Conservation (phyloP, 768 basidiomycete genomes). For the Naganishia friedmannii region DNA sequence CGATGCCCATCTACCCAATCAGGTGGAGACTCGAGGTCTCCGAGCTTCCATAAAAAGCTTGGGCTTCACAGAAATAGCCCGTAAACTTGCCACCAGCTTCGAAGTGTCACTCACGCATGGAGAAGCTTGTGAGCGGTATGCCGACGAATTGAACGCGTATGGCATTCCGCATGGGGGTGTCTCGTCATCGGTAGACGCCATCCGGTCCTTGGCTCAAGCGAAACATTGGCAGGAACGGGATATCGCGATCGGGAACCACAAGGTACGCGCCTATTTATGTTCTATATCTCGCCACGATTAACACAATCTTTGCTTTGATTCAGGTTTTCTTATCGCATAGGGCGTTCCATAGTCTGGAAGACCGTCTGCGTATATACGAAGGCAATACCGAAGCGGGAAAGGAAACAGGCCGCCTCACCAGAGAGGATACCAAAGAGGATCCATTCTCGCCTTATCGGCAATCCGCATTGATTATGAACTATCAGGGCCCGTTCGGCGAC, state of each 20-base stretch:
- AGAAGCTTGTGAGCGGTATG: conserved; percentile 83
- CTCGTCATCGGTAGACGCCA: conserved; percentile 24
- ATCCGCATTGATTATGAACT: conserved; percentile 20
- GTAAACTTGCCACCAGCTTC: conserved; percentile 64
- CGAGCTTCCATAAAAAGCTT: conserved; percentile 84
- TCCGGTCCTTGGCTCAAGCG: conserved; percentile 38
- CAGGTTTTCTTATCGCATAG: conserved; percentile 84
- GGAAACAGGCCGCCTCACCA: conserved; percentile 63
- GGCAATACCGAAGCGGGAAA: conserved; percentile 65
- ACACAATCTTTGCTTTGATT: conserved; percentile 17
- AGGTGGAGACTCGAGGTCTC: conserved; percentile 84
- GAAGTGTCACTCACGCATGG: conserved; percentile 79
- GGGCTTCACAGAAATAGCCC: conserved; percentile 74
- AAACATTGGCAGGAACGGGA: conserved; percentile 65
- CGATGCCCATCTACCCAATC: conserved; percentile 89
- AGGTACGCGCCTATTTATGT: conserved; percentile 59
- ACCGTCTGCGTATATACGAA: conserved; percentile 75
- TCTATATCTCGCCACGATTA: background rate
- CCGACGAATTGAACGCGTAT: conserved; percentile 59
- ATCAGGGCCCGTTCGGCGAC: conserved; percentile 35
- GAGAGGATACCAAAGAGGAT: conserved; percentile 59
- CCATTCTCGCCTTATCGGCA: conserved; percentile 75
- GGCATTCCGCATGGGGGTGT: conserved; percentile 28
- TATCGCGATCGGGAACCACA: conserved; percentile 74
- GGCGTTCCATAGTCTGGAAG: conserved; percentile 84